phyloP scores from a whole-genome alignment of 2,329 filamentous ascomycete species.

The Pseudomassariella vexata region DNA sequence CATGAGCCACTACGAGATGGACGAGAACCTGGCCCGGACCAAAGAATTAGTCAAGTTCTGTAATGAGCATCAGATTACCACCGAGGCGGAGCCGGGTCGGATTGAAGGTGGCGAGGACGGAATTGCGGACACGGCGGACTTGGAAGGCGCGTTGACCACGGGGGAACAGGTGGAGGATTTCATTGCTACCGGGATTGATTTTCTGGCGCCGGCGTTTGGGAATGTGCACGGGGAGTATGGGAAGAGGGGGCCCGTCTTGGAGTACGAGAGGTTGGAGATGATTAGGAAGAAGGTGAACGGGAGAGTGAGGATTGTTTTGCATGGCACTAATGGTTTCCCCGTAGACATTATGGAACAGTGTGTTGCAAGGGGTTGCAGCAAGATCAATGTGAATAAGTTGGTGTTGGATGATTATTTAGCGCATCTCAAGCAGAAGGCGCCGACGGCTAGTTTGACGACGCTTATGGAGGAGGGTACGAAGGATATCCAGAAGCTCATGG shows the following conservation, averaged over 20 bases:
- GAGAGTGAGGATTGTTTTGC: conserved; percentile 42
- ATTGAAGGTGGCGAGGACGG: conserved; percentile 66
- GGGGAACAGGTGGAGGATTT: conserved; percentile 66
- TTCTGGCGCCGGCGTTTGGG: conserved; percentile 69
- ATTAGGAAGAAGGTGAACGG: conserved; percentile 27
- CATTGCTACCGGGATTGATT: conserved; percentile 65
- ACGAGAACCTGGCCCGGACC: conserved; percentile 62
- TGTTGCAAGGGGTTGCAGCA: conserved; percentile 45
- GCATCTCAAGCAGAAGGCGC: conserved; percentile 31
- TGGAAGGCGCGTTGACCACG: conserved; percentile 52
- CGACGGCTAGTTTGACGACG: conserved; percentile 26
- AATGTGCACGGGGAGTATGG: conserved; percentile 74
- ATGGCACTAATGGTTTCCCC: conserved; percentile 51
- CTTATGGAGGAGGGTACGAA: conserved; percentile 40
- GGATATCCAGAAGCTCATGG: conserved; percentile 33
- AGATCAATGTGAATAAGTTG: conserved; percentile 53
- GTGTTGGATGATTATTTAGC: conserved; percentile 39
- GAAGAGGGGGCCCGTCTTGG: conserved; percentile 54
- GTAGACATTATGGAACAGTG: conserved; percentile 43
- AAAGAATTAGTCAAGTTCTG: conserved; percentile 58
- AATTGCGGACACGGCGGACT: conserved; percentile 46
- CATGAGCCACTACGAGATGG: conserved; percentile 68
- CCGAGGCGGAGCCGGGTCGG: conserved; percentile 65
- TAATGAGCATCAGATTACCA: conserved; percentile 59
- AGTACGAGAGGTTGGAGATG: conserved; percentile 46